Evolutionary conservation across 192 early-diverging fungal genomes (phyloP).

Genomic region (Diversispora eburnea): DNA sequence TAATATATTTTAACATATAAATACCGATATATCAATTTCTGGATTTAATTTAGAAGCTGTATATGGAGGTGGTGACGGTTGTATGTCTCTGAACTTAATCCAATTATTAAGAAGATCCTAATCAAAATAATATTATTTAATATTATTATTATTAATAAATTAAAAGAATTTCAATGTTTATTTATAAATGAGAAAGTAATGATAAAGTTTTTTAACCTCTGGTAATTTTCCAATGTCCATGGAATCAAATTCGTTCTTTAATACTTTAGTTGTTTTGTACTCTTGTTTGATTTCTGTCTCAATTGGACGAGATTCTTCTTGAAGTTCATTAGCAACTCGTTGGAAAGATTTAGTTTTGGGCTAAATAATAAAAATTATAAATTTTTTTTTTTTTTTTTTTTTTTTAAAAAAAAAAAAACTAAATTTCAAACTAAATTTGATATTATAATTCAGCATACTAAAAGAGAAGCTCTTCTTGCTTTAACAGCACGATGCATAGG

Average conservation of each 20-base stretch:
- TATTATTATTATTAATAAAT: not conserved
- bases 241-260: constrained; percentile 20
- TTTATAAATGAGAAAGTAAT: not conserved
- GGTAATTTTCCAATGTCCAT: constrained; percentile 10
- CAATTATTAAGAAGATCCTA: constrained; percentile 26
- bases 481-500: constrained; percentile 23
- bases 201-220: not conserved
- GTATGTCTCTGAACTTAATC: constrained; percentile 24
- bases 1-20: not conserved
- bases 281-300: constrained; percentile 28
- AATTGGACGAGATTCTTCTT: constrained; percentile 23
- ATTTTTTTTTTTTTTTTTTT: too few relatives aligned
- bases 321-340: constrained; percentile 26
- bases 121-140: not conserved
- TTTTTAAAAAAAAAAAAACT: too few relatives aligned
- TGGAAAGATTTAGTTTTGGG: constrained; percentile 28
- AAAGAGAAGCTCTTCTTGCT: constrained; percentile 27
- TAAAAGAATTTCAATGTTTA: not conserved
- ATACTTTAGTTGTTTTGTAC: constrained; percentile 27
- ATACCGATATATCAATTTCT: constrained; percentile 21
- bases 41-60: constrained; percentile 25
- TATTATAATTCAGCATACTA: not conserved
- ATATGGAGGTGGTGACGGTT: constrained; percentile 27
- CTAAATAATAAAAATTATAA: constrained; percentile 12
- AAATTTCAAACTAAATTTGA: not conserved